phyloP scores from a whole-genome alignment of 2,329 filamentous ascomycete species.

The Fusarium decemcellulare region DNA sequence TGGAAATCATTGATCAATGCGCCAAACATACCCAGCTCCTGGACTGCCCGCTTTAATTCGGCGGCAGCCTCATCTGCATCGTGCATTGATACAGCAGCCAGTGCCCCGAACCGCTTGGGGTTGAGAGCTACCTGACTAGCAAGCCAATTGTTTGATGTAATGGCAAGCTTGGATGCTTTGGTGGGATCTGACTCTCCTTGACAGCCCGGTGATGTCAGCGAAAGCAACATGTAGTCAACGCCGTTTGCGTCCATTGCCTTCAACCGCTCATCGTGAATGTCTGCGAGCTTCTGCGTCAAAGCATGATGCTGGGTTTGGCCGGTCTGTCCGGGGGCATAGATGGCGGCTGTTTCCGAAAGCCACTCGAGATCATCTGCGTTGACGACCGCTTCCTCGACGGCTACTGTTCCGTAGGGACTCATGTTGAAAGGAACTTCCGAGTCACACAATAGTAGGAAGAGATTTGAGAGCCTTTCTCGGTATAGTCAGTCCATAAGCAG shows the following conservation, averaged over 20 bases:
- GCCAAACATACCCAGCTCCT: constrained; percentile 4
- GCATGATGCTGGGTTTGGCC: constrained; percentile 1
- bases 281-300: constrained; percentile 4
- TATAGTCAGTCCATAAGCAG: too few relatives aligned
- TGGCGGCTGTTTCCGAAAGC: neutral
- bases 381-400: constrained; percentile 12
- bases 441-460: neutral
- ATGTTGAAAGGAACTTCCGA: neutral
- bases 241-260: constrained; percentile 15
- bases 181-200: constrained; percentile 8
- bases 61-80: neutral
- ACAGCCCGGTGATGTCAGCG: constrained; percentile 18
- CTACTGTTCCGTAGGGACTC: constrained; percentile 9
- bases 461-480: neutral
- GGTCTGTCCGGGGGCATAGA: constrained; percentile 4
- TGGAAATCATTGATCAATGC: constrained; percentile 31
- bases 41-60: constrained; percentile 14
- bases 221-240: constrained; percentile 29
- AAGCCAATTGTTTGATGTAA: constrained; percentile 13
- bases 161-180: constrained; percentile 1
- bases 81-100: constrained; percentile 27
- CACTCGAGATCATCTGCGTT: constrained; percentile 12
- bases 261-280: constrained; percentile 22
- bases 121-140: constrained; percentile 2
- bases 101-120: neutral